These are phyloP conservation scores for Stagonosporopsis chrysanthemi DNA, from an alignment of 2,329 filamentous ascomycete genomes.

Conservation along the genomic window DNA sequence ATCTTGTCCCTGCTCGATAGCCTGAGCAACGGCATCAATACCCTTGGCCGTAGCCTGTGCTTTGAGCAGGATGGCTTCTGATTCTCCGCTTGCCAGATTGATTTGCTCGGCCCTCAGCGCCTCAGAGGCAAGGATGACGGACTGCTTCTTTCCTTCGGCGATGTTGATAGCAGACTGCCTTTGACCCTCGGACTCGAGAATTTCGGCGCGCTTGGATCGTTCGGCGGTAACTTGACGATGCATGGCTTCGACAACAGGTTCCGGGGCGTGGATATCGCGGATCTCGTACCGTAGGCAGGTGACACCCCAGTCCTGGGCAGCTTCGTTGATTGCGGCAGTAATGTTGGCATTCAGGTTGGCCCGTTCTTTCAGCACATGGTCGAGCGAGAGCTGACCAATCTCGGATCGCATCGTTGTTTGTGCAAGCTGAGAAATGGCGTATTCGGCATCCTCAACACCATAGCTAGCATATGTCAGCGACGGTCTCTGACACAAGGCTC, in stretches of 20 bases:
- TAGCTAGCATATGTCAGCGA: slow-evolving; percentile 67
- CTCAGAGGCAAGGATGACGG: slow-evolving; percentile 93
- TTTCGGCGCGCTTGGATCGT: slow-evolving; percentile 96
- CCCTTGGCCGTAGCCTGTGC: slow-evolving; percentile 85
- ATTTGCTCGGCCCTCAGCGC: slow-evolving; percentile 89
- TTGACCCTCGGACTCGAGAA: slow-evolving; percentile 96
- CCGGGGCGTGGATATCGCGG: slow-evolving; percentile 94
- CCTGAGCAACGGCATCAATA: slow-evolving; percentile 82
- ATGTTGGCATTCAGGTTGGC: slow-evolving; percentile 97
- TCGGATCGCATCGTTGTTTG: slow-evolving; percentile 99
- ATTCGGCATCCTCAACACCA: slow-evolving; percentile 97
- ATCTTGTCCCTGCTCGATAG: slow-evolving; percentile 75
- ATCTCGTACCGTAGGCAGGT: slow-evolving; percentile 98
- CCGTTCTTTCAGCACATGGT: slow-evolving; percentile 97
- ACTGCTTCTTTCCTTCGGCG: slow-evolving; percentile 96
- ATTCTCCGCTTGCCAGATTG: slow-evolving; percentile 90
- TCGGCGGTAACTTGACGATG: slow-evolving; percentile 97
- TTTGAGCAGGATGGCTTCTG: slow-evolving; percentile 88
- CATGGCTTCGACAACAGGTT: slow-evolving; percentile 94
- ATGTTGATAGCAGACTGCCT: slow-evolving; percentile 98
- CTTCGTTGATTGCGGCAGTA: slow-evolving; percentile 98
- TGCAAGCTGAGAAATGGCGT: slow-evolving; percentile 95
- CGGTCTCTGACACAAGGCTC: not conserved
- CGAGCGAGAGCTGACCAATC: slow-evolving; percentile 93
- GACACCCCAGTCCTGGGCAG: slow-evolving; percentile 95